These are phyloP conservation scores for Echria macrotheca DNA, from an alignment of 495 filamentous ascomycete genomes.

Conservation along the genomic window DNA sequence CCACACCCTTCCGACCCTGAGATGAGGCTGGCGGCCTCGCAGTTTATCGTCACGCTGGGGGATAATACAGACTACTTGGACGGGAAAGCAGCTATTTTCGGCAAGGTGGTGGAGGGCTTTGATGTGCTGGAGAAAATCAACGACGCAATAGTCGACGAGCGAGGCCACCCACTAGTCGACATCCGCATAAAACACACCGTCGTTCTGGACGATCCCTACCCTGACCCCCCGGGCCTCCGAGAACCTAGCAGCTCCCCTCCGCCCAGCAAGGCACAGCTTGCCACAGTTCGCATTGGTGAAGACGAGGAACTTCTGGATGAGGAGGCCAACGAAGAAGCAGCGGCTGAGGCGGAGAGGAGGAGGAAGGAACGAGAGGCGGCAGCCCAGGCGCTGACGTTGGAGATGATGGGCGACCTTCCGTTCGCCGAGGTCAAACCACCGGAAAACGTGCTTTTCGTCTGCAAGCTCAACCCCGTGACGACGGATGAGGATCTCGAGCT, in stretches of 20 bases:
- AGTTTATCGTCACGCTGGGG: constrained; percentile 85
- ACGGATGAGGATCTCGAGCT: constrained; percentile 88
- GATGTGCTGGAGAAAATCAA: constrained; percentile 93
- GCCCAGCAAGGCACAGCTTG: constrained; percentile 75
- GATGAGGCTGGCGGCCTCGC: constrained; percentile 71
- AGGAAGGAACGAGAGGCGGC: constrained; percentile 87
- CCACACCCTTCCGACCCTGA: constrained; percentile 72
- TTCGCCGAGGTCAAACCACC: constrained; percentile 98
- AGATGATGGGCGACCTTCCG: constrained; percentile 96
- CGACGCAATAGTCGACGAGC: constrained; percentile 75
- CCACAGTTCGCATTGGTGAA: constrained; percentile 87
- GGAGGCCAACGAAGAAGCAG: constrained; percentile 65
- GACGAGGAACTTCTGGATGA: constrained; percentile 67
- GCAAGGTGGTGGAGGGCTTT: constrained; percentile 89
- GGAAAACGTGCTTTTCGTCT: constrained; percentile 96
- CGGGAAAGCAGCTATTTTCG: constrained; percentile 88
- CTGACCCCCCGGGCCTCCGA: constrained; percentile 67
- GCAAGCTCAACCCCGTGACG: constrained; percentile 96
- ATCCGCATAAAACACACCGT: constrained; percentile 90
- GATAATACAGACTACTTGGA: constrained; percentile 85
- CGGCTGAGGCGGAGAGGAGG: constrained; percentile 69
- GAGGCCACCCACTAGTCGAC: constrained; percentile 77
- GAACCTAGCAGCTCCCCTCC: constrained; percentile 76
- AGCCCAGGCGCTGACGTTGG: constrained; percentile 88
- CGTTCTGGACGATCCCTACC: constrained; percentile 82